These are phyloP conservation scores for Cryptosporidium bovis DNA, from an alignment of 169 alveolate species.

Conservation along the genomic window DNA sequence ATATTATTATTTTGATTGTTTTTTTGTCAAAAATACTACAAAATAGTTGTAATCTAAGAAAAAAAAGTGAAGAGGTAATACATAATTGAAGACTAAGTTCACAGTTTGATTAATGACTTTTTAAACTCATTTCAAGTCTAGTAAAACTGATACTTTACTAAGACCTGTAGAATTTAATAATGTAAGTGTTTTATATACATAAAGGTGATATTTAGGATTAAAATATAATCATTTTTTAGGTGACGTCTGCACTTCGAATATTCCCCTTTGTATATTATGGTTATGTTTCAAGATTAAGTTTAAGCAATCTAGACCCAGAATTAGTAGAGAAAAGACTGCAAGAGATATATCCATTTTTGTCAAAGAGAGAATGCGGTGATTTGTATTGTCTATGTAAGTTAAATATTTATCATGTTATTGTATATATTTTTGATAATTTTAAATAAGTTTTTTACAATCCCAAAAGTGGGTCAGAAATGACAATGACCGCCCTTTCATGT, in stretches of 20 bases:
- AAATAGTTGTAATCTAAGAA: not conserved
- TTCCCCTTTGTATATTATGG: slow-evolving; percentile 70
- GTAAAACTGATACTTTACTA: slow-evolving; percentile 11
- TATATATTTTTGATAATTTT: not conserved
- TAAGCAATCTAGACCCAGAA: slow-evolving; percentile 25
- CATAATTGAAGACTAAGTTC: too few relatives aligned
- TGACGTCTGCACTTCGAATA: slow-evolving; percentile 33
- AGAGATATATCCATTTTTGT: slow-evolving; percentile 66
- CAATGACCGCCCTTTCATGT: slow-evolving; percentile 52
- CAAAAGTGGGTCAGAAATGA: slow-evolving; percentile 18
- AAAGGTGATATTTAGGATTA: not conserved
- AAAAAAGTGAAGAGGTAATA: too few relatives aligned
- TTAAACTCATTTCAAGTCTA: too few relatives aligned
- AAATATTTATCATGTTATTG: not conserved
- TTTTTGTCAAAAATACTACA: not conserved
- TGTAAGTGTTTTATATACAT: slow-evolving; percentile 11
- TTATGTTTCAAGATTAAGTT: slow-evolving; percentile 67
- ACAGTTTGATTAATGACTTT: too few relatives aligned
- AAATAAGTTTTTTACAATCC: slow-evolving; percentile 58
- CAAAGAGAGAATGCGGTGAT: slow-evolving; percentile 4
- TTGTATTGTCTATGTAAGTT: slow-evolving; percentile 54
- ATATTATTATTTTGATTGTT: not conserved
- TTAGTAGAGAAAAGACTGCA: slow-evolving; percentile 41
- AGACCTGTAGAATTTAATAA: slow-evolving; percentile 40
- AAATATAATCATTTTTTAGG: slow-evolving; percentile 15